Conservation (phyloP, 352 stramenopile genomes). For the Phytophthora parvispora region DNA sequence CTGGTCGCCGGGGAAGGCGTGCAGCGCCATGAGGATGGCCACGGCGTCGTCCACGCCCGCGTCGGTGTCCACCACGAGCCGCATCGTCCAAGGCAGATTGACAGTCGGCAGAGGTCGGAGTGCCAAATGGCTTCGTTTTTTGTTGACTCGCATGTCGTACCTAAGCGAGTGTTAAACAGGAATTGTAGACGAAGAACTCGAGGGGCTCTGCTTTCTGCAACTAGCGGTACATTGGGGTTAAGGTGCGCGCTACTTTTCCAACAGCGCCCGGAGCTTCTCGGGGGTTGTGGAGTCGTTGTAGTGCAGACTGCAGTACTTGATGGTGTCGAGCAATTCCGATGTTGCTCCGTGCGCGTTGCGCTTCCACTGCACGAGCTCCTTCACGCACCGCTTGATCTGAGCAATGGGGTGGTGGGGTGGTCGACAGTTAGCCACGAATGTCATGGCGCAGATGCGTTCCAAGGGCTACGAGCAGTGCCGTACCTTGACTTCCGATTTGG, state of each 20-base stretch:
- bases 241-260: conserved; percentile 36
- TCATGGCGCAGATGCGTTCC: too few species aligned
- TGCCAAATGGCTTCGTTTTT: conserved; percentile 19
- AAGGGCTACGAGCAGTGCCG: too few species aligned
- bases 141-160: neutral
- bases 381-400: conserved; percentile 72
- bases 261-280: conserved; percentile 53
- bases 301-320: conserved; percentile 69
- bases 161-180: too few species aligned
- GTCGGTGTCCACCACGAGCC: conserved; percentile 83
- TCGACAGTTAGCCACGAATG: neutral
- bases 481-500: conserved; percentile 72
- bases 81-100: too few species aligned
- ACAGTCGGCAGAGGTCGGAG: too few species aligned
- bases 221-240: conserved; percentile 1
- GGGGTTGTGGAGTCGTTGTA: conserved; percentile 60
- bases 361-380: conserved; percentile 58
- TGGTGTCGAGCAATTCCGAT: conserved; percentile 51
- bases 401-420: too few species aligned
- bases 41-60: conserved; percentile 84
- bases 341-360: conserved; percentile 34
- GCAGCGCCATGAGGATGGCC: conserved; percentile 79
- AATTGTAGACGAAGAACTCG: too few species aligned
- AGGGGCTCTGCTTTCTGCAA: too few species aligned
- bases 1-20: conserved; percentile 61